Evolutionary conservation across 225 moss, liverwort and hornwort genomes (phyloP).

Genomic region (Ulota crispa): DNA sequence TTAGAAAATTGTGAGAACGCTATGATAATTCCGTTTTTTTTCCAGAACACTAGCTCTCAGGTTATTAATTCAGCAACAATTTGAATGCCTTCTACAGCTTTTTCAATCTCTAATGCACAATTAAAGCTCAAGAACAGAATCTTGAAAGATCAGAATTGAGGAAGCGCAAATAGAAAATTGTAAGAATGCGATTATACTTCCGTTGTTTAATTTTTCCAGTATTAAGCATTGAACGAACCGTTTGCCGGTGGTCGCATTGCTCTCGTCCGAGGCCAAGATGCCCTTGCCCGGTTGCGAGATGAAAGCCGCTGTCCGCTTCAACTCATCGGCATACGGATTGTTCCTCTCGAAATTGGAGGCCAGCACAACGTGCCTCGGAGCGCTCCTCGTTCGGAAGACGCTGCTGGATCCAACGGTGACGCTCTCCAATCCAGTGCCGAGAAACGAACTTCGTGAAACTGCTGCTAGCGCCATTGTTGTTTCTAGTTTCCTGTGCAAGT

Average conservation of each 20-base stretch:
- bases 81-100: neutral
- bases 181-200: neutral
- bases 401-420: neutral
- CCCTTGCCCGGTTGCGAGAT: conserved; percentile 89
- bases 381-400: neutral
- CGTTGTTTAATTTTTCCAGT: neutral
- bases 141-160: neutral
- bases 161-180: neutral
- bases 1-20: too few species aligned
- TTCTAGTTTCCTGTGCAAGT: neutral
- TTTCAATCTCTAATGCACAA: neutral
- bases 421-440: conserved; percentile 32
- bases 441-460: conserved; percentile 27
- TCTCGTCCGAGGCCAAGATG: conserved; percentile 94
- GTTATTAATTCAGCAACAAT: neutral
- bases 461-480: conserved; percentile 24
- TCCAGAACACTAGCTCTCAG: too few species aligned
- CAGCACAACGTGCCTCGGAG: conserved; percentile 57
- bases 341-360: conserved; percentile 89
- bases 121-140: neutral
- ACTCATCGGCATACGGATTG: conserved; percentile 82
- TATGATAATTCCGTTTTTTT: neutral
- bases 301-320: conserved; percentile 83
- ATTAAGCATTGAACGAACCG: conserved; percentile 41
- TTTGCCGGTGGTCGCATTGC: conserved; percentile 98